Evolutionary conservation across 2,329 filamentous ascomycete genomes (phyloP).

Genomic region (Alternaria longipes): DNA sequence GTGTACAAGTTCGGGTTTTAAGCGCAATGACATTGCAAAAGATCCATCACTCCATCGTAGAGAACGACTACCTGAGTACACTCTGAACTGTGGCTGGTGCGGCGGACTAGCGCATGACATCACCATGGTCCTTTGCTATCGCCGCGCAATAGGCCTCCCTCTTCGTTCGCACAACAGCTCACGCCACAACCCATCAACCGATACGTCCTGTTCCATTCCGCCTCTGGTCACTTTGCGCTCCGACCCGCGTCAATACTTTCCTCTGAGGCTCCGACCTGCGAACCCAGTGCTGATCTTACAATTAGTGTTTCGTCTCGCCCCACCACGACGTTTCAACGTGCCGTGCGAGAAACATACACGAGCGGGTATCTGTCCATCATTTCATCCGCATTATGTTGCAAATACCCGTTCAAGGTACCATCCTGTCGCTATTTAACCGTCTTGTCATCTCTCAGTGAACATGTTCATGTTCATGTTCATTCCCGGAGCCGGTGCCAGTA

Average conservation of each 20-base stretch:
- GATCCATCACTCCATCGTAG: background rate
- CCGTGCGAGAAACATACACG: conserved; percentile 11
- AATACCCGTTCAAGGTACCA: background rate
- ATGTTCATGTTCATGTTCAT: background rate
- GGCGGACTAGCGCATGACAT: background rate
- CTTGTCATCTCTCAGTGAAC: background rate
- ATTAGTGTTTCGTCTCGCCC: conserved; percentile 31
- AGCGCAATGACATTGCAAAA: background rate
- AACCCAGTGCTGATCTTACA: conserved; percentile 32
- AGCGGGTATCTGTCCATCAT: background rate
- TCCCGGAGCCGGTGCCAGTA: background rate
- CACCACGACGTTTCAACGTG: conserved; percentile 29
- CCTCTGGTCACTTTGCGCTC: background rate
- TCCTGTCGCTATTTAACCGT: conserved; percentile 1
- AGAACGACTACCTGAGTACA: background rate
- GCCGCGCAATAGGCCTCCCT: background rate
- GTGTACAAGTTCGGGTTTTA: background rate
- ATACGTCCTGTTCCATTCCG: background rate
- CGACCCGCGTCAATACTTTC: background rate
- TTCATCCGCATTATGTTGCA: background rate
- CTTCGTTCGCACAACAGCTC: background rate
- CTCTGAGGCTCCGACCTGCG: background rate
- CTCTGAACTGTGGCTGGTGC: background rate
- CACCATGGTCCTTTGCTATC: background rate
- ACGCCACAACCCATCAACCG: background rate